Conservation (phyloP, 352 stramenopile species). For the Pythium chondricola region DNA sequence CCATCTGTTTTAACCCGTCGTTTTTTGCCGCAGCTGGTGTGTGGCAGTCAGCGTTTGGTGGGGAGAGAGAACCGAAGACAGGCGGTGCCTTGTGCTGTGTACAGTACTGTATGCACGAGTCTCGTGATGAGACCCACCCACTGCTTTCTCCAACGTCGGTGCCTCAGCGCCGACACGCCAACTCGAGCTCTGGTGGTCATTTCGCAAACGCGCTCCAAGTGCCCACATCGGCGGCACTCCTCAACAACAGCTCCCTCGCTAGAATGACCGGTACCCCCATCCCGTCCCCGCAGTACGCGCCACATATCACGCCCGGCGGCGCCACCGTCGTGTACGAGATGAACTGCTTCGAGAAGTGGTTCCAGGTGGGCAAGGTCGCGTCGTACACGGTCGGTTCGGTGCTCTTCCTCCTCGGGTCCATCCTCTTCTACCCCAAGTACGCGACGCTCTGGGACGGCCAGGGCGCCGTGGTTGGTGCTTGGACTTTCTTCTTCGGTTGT, state of each 20-base stretch:
- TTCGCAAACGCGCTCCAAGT: constrained; percentile 13
- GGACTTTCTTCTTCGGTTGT: constrained; percentile 68
- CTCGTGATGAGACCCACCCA: no score
- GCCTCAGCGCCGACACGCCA: not conserved
- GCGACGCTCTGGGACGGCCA: constrained; percentile 53
- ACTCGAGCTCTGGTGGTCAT: constrained; percentile 1
- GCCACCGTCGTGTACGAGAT: constrained; percentile 15
- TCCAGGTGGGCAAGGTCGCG: constrained; percentile 43
- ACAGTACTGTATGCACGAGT: no score
- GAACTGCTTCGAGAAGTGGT: constrained; percentile 31
- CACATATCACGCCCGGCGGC: constrained; percentile 22
- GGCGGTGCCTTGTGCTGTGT: no score
- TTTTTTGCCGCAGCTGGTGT: no score
- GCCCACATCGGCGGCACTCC: constrained; percentile 7
- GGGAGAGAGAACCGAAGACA: no score
- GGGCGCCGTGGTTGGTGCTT: constrained; percentile 53
- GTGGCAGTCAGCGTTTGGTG: no score
- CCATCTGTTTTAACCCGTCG: no score
- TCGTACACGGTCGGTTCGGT: constrained; percentile 57
- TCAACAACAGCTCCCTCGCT: not conserved
- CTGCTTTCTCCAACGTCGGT: no score
- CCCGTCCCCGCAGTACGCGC: constrained; percentile 22
- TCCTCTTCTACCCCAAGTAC: constrained; percentile 78
- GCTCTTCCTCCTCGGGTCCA: constrained; percentile 72
- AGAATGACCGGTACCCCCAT: not conserved